phyloP scores from a whole-genome alignment of 106 monocot genomes.

The Dactylorhiza incarnata region DNA sequence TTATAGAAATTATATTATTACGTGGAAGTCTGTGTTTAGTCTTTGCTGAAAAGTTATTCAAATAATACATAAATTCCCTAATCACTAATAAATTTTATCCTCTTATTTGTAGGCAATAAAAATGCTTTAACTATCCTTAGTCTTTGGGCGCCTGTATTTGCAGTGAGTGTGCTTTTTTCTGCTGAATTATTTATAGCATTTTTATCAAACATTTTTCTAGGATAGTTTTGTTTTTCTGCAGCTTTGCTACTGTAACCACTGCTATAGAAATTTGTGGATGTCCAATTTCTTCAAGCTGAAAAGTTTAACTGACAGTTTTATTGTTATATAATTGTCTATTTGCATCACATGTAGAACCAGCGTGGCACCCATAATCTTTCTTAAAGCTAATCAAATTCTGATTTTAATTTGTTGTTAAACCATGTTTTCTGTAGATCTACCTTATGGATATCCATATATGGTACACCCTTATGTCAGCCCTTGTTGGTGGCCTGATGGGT shows the following conservation, averaged over 20 bases:
- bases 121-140: conserved; percentile 91
- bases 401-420: conserved; percentile 3
- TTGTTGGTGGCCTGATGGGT: conserved; percentile 89
- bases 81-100: conserved; percentile 4
- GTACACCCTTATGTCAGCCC: conserved; percentile 81
- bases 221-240: neutral
- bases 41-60: neutral
- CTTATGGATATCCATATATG: conserved; percentile 94
- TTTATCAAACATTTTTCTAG: neutral
- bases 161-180: conserved; percentile 37
- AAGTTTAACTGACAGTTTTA: neutral
- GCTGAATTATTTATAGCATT: neutral
- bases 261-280: neutral
- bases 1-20: conserved; percentile 1
- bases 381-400: neutral
- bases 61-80: neutral
- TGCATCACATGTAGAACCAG: neutral
- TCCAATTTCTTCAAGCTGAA: neutral
- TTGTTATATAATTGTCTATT: neutral
- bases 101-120: conserved; percentile 49
- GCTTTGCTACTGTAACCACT: neutral
- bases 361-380: neutral
- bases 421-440: conserved; percentile 53
- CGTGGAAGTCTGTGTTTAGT: neutral
- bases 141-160: conserved; percentile 90